These are phyloP conservation scores for Cytospora leucostoma DNA, from an alignment of 2,329 filamentous ascomycete species.

Conservation along the genomic window DNA sequence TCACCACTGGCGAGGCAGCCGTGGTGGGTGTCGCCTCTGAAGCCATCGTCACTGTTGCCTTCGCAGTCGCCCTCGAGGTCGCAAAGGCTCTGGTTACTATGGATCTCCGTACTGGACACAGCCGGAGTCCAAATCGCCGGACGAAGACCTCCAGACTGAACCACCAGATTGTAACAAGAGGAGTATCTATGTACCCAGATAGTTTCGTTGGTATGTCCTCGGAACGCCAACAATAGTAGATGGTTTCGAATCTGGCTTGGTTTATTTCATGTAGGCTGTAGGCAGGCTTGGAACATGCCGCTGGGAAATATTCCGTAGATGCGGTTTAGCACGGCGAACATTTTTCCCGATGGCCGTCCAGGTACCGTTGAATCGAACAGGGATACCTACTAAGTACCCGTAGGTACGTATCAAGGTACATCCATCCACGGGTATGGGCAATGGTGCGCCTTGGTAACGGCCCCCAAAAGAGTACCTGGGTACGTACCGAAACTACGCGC, in stretches of 20 bases:
- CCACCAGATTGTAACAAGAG: neutral
- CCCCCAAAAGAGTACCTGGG: no score
- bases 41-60: constrained; percentile 26
- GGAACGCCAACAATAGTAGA: neutral
- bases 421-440: neutral
- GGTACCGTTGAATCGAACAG: constrained; percentile 10
- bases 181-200: neutral
- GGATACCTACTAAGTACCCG: no score
- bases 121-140: constrained; percentile 15
- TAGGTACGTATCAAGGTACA: neutral
- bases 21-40: constrained; percentile 20
- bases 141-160: constrained; percentile 24
- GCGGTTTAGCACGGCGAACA: neutral
- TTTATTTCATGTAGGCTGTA: neutral
- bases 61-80: constrained; percentile 12
- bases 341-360: neutral
- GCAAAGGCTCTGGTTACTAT: constrained; percentile 3
- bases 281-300: neutral
- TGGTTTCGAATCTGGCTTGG: neutral
- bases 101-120: constrained; percentile 8
- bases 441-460: no score
- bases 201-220: neutral
- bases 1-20: constrained; percentile 18
- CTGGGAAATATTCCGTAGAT: neutral
- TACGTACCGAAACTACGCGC: no score